Percentiles rank a stretch among this genome's conserved stretches.
phyloP scores from a whole-genome alignment of 2,329 filamentous ascomycete species.

The Trichoderma sp. region DNA sequence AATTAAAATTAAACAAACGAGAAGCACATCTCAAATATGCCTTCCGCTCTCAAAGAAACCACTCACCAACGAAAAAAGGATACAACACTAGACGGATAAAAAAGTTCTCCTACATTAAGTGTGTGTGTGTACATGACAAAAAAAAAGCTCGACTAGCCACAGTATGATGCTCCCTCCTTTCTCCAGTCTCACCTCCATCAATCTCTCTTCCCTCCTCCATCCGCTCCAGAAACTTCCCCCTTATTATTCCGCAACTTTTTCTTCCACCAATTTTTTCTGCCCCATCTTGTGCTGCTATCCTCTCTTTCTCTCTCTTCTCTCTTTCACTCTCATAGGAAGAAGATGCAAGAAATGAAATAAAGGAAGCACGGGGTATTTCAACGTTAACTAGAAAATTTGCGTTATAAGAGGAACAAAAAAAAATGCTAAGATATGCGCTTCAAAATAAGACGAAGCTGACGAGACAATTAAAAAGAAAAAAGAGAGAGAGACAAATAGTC shows the following conservation, averaged over 20 bases:
- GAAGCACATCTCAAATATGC: background rate
- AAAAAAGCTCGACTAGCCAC: background rate
- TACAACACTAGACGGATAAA: background rate
- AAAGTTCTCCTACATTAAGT: background rate
- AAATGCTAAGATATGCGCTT: slow-evolving; percentile 12
- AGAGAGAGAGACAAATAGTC: background rate
- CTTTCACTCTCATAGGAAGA: background rate
- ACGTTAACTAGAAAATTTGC: slow-evolving; percentile 13
- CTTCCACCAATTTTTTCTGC: background rate
- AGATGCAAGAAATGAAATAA: background rate
- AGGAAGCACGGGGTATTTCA: slow-evolving; percentile 13
- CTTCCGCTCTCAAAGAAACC: background rate
- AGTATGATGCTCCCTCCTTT: background rate
- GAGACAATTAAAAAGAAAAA: background rate
- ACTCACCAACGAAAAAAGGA: background rate
- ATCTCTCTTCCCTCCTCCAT: background rate
- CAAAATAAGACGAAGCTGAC: slow-evolving; percentile 4
- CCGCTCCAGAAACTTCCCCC: background rate
- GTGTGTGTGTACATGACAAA: background rate
- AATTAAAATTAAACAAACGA: background rate
- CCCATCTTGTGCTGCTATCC: background rate
- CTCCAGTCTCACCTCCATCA: too few relatives aligned
- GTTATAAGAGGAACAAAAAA: slow-evolving; percentile 12
- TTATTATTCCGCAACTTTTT: background rate
- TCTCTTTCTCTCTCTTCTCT: background rate